Evolutionary conservation across 768 basidiomycete species (phyloP), one percentile per base, ranked within the genome.

Genomic region (Paxillus rubicundulus): DNA sequence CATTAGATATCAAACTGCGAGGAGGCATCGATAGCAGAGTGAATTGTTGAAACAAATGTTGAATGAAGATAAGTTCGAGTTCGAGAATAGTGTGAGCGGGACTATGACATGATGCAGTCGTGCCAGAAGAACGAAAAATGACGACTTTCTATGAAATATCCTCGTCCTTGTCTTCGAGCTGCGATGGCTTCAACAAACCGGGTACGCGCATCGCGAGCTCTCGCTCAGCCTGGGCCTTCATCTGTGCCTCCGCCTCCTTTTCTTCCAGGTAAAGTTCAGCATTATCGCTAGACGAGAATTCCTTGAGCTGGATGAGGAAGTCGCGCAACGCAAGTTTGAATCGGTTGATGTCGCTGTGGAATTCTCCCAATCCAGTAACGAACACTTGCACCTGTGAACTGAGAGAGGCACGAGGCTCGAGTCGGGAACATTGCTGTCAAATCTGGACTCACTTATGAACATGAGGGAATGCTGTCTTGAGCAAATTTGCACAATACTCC

Each of bases 271-370:
- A 98, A 34, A 98, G 76, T 58, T 98, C 97, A 9, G 93, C 75
- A 58, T 96, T 95, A 64, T 97, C 94, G 55, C 80, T 79, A 5
- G 87, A 90, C 6, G 92, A 93, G 75, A 97, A 98, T 72, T 98
- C 97, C 68, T 97, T 97, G 56, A 99, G 83, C 61, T 94, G 90
- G 61, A 99, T 92, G 50, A 99, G 83, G 86, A 98, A 99, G 72
- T 98, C 97, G 52, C 96, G 90, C 44, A 98, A 78, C 14, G 89
- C 86, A 59, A 92, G 76, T 74, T 98, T 98, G 86, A 98, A 99
- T 58, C 87, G 83, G 61, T 86, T 88, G 71, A 86, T 82, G 62
- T 92, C 89, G 64, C 76, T 84, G 63, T 91, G 81, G 64, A 82
- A 82, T 64, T 90, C 87, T 50, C 82, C 78, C 48, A 92, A 72